Percentiles rank a stretch among this genome's conserved stretches.
phyloP scores from a whole-genome alignment of 1,284 basidiomycete genomes.

The Melampsora occidentalis region DNA sequence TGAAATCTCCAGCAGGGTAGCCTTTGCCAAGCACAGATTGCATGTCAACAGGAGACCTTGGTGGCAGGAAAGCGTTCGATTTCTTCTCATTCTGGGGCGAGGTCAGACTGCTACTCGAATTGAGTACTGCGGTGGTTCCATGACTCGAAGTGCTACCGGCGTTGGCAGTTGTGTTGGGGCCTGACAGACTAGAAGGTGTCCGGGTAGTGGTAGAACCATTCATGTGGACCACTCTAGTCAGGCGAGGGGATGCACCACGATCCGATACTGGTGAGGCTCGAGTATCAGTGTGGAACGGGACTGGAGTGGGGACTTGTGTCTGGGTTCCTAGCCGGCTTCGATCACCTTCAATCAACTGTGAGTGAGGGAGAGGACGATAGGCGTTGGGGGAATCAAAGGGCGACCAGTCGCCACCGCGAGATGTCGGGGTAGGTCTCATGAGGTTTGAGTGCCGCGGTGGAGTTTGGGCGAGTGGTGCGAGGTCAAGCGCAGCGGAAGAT shows the following conservation, averaged over 20 bases:
- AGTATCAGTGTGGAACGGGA: slow-evolving; percentile 46
- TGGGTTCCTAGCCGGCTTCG: slow-evolving; percentile 63
- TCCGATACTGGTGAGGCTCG: slow-evolving; percentile 38
- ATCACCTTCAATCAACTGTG: slow-evolving; percentile 62
- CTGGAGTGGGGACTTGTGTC: slow-evolving; percentile 59
- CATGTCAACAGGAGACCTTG: slow-evolving; percentile 22
- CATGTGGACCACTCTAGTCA: slow-evolving; percentile 31
- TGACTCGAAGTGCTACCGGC: neutral
- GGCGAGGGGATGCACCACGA: slow-evolving; percentile 31
- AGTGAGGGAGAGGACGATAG: slow-evolving; percentile 63
- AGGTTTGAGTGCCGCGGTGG: slow-evolving; percentile 66
- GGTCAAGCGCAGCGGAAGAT: slow-evolving; percentile 86
- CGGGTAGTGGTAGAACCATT: slow-evolving; percentile 11
- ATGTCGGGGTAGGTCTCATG: slow-evolving; percentile 60
- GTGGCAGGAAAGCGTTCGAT: slow-evolving; percentile 12
- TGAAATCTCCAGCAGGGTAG: slow-evolving; percentile 22
- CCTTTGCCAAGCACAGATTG: slow-evolving; percentile 5
- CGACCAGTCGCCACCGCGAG: slow-evolving; percentile 76
- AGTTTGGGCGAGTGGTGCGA: slow-evolving; percentile 81
- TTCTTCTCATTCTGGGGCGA: slow-evolving; percentile 37
- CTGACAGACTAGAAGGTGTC: neutral
- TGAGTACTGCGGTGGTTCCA: neutral
- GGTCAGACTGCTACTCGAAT: slow-evolving; percentile 4
- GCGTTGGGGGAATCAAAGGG: slow-evolving; percentile 63
- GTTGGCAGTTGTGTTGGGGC: slow-evolving; percentile 9